phyloP scores from a whole-genome alignment of 345 rosid species.

The Rhodamnia argentea region DNA sequence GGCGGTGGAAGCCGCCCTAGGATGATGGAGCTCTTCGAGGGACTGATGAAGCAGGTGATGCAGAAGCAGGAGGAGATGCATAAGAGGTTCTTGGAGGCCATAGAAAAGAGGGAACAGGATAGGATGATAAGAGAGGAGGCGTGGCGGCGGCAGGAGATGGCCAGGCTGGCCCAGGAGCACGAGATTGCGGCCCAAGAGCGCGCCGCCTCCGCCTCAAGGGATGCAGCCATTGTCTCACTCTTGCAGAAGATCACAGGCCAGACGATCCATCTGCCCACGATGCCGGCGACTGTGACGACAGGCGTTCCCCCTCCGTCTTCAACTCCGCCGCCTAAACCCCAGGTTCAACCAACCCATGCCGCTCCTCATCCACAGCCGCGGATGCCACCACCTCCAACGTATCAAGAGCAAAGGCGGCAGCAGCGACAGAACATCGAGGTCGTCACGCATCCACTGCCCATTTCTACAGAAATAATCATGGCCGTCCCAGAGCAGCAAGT shows the following conservation, averaged over 20 bases:
- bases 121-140: constrained; percentile 69
- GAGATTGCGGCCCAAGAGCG: constrained; percentile 66
- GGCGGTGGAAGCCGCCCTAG: constrained; percentile 11
- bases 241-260: constrained; percentile 76
- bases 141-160: constrained; percentile 72
- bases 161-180: constrained; percentile 52
- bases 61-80: constrained; percentile 82
- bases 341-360: neutral
- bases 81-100: constrained; percentile 55
- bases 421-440: neutral
- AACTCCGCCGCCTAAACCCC: neutral
- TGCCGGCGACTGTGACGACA: constrained; percentile 8
- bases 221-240: constrained; percentile 53
- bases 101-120: constrained; percentile 80
- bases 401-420: neutral
- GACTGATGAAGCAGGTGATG: constrained; percentile 63
- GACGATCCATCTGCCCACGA: constrained; percentile 44
- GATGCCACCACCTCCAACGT: neutral
- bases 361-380: neutral
- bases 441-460: neutral
- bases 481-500: constrained; percentile 17
- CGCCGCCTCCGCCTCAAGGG: constrained; percentile 54
- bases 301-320: neutral
- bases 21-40: constrained; percentile 68
- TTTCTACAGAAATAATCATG: constrained; percentile 1